These are phyloP conservation scores for Cajanus cajan DNA, from an alignment of 306 rosid species.

Conservation along the genomic window DNA sequence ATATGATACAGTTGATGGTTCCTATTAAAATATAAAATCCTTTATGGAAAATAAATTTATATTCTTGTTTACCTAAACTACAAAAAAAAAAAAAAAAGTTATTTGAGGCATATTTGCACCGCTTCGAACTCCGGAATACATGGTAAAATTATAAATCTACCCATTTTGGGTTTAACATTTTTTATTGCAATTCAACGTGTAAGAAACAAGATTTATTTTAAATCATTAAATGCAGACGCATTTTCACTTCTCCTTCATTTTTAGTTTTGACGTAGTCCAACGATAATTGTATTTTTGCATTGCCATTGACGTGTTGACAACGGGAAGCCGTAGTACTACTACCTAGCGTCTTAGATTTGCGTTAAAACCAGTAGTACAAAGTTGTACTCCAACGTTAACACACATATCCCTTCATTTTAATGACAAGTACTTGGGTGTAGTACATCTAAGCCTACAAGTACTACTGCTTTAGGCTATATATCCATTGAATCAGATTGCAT, in stretches of 20 bases:
- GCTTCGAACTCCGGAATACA: too few species aligned
- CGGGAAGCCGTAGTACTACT: conserved; percentile 21
- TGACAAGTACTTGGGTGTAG: conserved; percentile 33
- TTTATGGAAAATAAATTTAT: not conserved
- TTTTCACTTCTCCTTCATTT: not conserved
- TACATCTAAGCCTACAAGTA: conserved; percentile 40
- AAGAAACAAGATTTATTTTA: not conserved
- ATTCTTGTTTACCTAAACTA: not conserved
- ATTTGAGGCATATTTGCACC: too few species aligned
- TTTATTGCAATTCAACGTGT: not conserved
- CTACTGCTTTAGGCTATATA: conserved; percentile 28
- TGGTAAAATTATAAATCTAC: not conserved
- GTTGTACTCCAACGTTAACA: conserved; percentile 35
- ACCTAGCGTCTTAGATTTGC: not conserved
- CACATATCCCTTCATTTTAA: not conserved
- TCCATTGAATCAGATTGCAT: not conserved
- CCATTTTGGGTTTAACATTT: not conserved
- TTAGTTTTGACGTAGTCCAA: not conserved
- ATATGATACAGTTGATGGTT: not conserved
- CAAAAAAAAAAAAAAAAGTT: too few species aligned
- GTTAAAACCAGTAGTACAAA: conserved; percentile 33
- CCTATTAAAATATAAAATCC: not conserved
- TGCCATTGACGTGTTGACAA: not conserved
- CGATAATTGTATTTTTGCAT: not conserved
- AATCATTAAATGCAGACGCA: not conserved